Evolutionary conservation across 2,329 filamentous ascomycete species (phyloP).

Genomic region (Trichoderma afroharzianum): DNA sequence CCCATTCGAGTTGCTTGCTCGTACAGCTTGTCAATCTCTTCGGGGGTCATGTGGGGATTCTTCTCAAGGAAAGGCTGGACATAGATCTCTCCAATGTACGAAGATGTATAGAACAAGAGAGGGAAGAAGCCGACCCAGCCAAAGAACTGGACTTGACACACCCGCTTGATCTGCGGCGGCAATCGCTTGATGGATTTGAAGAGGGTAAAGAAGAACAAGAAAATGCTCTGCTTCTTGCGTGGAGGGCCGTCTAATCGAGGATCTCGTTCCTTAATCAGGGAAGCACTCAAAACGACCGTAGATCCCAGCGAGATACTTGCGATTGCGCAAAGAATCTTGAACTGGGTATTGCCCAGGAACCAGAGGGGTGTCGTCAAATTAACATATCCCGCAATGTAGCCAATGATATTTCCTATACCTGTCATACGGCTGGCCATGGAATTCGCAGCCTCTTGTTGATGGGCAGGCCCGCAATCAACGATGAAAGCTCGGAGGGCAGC

Average conservation of each 20-base stretch:
- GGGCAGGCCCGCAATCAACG: slow-evolving; percentile 84
- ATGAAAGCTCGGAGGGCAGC: slow-evolving; percentile 89
- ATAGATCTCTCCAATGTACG: slow-evolving; percentile 90
- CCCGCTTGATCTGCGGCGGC: slow-evolving; percentile 75
- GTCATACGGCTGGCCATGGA: slow-evolving; percentile 87
- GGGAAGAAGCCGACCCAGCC: slow-evolving; percentile 97
- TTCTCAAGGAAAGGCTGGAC: slow-evolving; percentile 74
- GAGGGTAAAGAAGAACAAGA: slow-evolving; percentile 77
- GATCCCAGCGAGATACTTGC: slow-evolving; percentile 68
- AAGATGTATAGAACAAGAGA: slow-evolving; percentile 91
- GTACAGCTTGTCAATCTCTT: slow-evolving; percentile 75
- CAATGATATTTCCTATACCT: slow-evolving; percentile 85
- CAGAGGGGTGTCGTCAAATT: slow-evolving; percentile 71
- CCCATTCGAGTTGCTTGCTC: slow-evolving; percentile 82
- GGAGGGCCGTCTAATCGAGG: slow-evolving; percentile 66
- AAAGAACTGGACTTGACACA: slow-evolving; percentile 79
- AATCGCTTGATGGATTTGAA: slow-evolving; percentile 72
- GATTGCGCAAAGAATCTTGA: slow-evolving; percentile 86
- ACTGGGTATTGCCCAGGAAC: slow-evolving; percentile 83
- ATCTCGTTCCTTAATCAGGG: slow-evolving; percentile 72
- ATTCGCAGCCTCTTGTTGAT: slow-evolving; percentile 92
- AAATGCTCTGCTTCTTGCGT: slow-evolving; percentile 59
- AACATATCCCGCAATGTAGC: slow-evolving; percentile 82
- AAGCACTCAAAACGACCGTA: slow-evolving; percentile 69
- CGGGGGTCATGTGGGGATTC: slow-evolving; percentile 72